A percentile compares a stretch with the other conserved stretches of the same genome.
Conservation (phyloP, 768 basidiomycete species). For the Neoboletus magnificus region DNA sequence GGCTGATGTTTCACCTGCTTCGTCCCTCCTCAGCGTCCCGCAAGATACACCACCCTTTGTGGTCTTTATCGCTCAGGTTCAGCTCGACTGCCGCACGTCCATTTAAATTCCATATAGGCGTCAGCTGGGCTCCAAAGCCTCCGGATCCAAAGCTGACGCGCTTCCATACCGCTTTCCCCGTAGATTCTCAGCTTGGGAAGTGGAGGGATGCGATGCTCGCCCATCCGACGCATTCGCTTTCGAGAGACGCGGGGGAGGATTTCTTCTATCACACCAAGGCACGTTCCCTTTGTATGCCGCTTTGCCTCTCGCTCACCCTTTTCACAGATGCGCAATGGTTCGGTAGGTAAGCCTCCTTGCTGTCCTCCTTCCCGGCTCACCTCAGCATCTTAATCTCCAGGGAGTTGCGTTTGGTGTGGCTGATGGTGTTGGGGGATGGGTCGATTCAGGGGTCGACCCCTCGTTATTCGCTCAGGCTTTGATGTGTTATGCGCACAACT, state of each 20-base stretch:
- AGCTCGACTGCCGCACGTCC: conserved; percentile 39
- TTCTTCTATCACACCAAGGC: conserved; percentile 72
- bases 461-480: conserved; percentile 88
- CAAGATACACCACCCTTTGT: not conserved
- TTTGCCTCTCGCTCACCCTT: conserved; percentile 2
- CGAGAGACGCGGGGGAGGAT: conserved; percentile 51
- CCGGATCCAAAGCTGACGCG: conserved; percentile 36
- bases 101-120: conserved; percentile 73
- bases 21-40: not conserved
- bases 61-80: conserved; percentile 10
- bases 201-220: conserved; percentile 70
- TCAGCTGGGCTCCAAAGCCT: conserved; percentile 77
- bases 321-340: conserved; percentile 68
- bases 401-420: conserved; percentile 81
- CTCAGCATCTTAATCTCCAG: conserved; percentile 36
- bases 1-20: conserved; percentile 16
- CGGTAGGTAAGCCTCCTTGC: conserved; percentile 51
- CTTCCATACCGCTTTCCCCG: conserved; percentile 48
- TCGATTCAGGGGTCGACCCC: conserved; percentile 77
- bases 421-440: conserved; percentile 95
- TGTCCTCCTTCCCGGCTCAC: conserved; percentile 16
- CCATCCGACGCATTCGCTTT: conserved; percentile 38
- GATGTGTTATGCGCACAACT: conserved; percentile 82
- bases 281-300: conserved; percentile 23
- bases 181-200: conserved; percentile 53